Evolutionary conservation across 176 grass and related monocot genomes (phyloP).

Genomic region (Musa troglodytarum): DNA sequence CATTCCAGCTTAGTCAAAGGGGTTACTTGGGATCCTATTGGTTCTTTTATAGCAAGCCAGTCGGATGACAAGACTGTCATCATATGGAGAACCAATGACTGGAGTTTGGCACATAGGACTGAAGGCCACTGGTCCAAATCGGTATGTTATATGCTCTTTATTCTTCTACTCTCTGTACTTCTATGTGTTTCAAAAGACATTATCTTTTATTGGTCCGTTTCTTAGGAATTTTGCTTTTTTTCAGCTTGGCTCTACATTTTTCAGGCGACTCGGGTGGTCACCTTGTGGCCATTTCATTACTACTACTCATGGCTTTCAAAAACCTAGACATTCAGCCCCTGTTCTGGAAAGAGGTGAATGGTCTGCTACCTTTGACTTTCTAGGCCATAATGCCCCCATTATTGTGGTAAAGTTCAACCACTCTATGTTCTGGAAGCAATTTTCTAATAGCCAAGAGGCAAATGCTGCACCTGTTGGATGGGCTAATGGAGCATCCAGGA

Average conservation of each 20-base stretch:
- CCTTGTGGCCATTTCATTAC: slow-evolving; percentile 98
- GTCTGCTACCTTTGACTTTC: slow-evolving; percentile 99
- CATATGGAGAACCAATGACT: slow-evolving; percentile 95
- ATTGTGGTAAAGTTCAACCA: slow-evolving; percentile 97
- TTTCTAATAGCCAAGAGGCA: slow-evolving; percentile 42
- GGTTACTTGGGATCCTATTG: slow-evolving; percentile 97
- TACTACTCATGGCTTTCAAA: slow-evolving; percentile 97
- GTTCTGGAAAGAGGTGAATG: slow-evolving; percentile 95
- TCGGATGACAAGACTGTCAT: slow-evolving; percentile 97
- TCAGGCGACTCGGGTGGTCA: slow-evolving; percentile 85
- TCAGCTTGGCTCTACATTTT: slow-evolving; percentile 99
- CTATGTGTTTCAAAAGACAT: not conserved
- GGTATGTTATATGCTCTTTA: slow-evolving; percentile 36
- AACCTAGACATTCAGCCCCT: slow-evolving; percentile 91
- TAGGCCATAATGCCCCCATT: slow-evolving; percentile 88
- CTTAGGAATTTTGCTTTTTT: slow-evolving; percentile 18
- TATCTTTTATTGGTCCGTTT: slow-evolving; percentile 12
- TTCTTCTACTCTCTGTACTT: slow-evolving; percentile 1
- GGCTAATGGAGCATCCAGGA: slow-evolving; percentile 77
- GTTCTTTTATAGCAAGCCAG: slow-evolving; percentile 90
- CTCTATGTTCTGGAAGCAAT: slow-evolving; percentile 81
- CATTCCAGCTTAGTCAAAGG: slow-evolving; percentile 98
- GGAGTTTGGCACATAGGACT: slow-evolving; percentile 89
- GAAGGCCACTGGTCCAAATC: slow-evolving; percentile 97
- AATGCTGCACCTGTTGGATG: slow-evolving; percentile 55